Conservation (phyloP, 345 rosid genomes). For the Populus simonii region DNA sequence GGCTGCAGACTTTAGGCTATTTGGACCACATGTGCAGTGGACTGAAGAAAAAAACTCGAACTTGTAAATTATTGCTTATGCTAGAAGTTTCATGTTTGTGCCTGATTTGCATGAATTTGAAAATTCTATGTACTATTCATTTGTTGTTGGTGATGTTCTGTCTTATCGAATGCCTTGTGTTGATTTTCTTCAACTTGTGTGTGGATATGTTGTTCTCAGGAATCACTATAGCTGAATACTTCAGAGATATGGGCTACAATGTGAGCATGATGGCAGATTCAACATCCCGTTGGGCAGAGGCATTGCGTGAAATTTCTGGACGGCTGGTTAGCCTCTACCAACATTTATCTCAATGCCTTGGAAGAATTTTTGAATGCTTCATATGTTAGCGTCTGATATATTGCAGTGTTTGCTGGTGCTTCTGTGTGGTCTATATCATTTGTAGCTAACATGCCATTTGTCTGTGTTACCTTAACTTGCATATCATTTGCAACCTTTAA, state of each 20-base stretch:
- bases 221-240: slow-evolving; percentile 97
- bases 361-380: background rate
- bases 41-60: background rate
- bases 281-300: slow-evolving; percentile 99
- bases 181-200: slow-evolving; percentile 6
- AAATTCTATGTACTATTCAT: background rate
- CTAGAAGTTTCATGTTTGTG: background rate
- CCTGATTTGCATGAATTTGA: background rate
- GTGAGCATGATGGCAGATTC: slow-evolving; percentile 99
- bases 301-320: slow-evolving; percentile 99
- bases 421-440: background rate
- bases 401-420: background rate
- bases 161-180: background rate
- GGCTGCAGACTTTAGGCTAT: background rate
- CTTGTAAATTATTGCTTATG: background rate
- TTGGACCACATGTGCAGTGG: background rate
- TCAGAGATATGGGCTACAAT: slow-evolving; percentile 98
- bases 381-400: background rate
- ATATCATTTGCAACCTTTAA: background rate
- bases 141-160: background rate
- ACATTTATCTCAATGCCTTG: background rate
- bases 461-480: background rate
- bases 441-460: background rate
- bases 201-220: slow-evolving; percentile 42
- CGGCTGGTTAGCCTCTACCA: slow-evolving; percentile 61